phyloP scores from a whole-genome alignment of 164 flowering plant species.

The Stephania cephalantha region DNA sequence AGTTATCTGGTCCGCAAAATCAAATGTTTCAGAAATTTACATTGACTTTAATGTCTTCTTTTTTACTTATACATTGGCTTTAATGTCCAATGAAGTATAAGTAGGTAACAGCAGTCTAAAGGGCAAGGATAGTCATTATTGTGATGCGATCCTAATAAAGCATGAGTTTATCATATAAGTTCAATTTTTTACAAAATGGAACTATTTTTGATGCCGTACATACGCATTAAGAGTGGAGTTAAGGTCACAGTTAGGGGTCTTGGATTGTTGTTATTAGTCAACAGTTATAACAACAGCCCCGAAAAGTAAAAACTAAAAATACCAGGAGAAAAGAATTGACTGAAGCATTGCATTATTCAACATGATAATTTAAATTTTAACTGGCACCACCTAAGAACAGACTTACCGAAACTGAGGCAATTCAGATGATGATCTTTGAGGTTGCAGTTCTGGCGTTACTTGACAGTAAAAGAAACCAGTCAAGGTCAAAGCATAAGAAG shows the following conservation, averaged over 20 bases:
- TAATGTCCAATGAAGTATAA: background rate
- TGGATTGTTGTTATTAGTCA: background rate
- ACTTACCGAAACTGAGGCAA: constrained; percentile 46
- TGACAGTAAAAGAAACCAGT: constrained; percentile 76
- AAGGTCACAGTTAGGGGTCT: background rate
- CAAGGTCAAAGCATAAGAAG: constrained; percentile 52
- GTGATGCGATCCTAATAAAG: background rate
- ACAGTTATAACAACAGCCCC: background rate
- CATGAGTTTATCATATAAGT: background rate
- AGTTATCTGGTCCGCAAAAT: background rate
- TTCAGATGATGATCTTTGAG: constrained; percentile 27
- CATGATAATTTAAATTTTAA: background rate
- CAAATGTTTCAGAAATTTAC: background rate
- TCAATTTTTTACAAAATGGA: background rate
- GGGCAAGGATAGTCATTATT: background rate
- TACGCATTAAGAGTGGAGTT: background rate
- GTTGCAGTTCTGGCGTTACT: constrained; percentile 32
- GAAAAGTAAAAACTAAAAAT: background rate
- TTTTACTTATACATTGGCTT: background rate
- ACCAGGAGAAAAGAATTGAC: background rate
- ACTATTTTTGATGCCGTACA: background rate
- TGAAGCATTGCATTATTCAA: background rate
- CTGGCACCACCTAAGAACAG: background rate
- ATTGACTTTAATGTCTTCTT: background rate
- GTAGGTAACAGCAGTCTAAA: background rate